A percentile compares a stretch with the other conserved stretches of the same genome.
These are phyloP conservation scores for Trapa bicornis DNA, from an alignment of 345 rosid species.

Conservation along the genomic window DNA sequence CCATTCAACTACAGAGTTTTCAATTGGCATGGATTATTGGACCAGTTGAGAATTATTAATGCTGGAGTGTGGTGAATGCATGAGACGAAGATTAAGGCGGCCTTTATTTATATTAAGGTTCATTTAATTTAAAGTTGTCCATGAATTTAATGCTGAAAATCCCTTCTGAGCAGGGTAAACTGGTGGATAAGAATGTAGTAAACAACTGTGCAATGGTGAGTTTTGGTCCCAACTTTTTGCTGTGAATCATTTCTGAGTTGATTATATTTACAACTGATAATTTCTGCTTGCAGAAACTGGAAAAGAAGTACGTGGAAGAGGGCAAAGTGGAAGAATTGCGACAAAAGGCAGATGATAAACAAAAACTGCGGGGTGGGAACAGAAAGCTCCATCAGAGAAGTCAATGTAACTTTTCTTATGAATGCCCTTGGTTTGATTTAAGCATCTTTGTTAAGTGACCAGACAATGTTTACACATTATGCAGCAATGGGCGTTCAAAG, in stretches of 20 bases:
- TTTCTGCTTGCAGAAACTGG: neutral
- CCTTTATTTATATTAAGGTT: neutral
- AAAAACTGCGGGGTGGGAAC: constrained; percentile 15
- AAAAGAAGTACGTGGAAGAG: constrained; percentile 11
- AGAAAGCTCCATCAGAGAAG: constrained; percentile 34
- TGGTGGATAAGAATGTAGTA: neutral
- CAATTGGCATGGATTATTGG: neutral
- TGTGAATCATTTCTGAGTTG: neutral
- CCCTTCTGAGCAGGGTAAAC: neutral
- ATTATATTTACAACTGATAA: neutral
- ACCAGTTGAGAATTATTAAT: neutral
- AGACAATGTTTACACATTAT: constrained; percentile 1
- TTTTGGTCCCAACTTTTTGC: neutral
- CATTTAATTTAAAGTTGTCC: neutral
- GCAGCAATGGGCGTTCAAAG: constrained; percentile 49
- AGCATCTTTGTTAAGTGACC: neutral
- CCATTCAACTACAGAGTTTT: neutral
- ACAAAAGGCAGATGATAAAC: constrained; percentile 12
- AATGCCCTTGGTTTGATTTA: neutral
- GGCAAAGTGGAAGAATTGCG: constrained; percentile 12
- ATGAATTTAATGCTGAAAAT: neutral
- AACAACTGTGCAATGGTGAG: neutral
- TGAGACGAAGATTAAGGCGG: neutral
- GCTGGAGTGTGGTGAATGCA: neutral
- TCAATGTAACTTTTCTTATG: constrained; percentile 23